These are phyloP conservation scores for Candida taoyuanica DNA, from an alignment of 805 yeast species.

Conservation along the genomic window DNA sequence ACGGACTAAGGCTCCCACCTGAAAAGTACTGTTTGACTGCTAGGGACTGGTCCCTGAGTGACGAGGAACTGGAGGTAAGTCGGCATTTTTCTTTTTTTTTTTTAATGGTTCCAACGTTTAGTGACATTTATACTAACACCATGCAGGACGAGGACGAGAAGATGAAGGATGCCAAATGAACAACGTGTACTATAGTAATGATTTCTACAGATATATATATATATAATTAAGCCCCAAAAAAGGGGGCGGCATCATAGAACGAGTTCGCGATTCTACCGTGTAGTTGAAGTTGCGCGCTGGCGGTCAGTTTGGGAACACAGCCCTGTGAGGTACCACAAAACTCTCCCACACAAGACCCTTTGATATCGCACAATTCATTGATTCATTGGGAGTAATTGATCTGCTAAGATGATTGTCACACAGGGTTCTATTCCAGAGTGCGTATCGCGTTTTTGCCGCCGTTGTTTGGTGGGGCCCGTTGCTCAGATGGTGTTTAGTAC, in stretches of 20 bases:
- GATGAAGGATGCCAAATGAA: slow-evolving; percentile 19
- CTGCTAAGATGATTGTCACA: slow-evolving; percentile 31
- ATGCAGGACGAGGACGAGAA: slow-evolving; percentile 20
- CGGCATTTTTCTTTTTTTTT: not conserved
- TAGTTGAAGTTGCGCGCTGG: no score
- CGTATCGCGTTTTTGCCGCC: slow-evolving; percentile 26
- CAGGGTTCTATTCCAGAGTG: slow-evolving; percentile 65
- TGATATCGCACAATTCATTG: no score
- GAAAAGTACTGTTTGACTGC: slow-evolving; percentile 94
- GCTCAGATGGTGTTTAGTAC: not conserved
- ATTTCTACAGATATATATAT: no score
- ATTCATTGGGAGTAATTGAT: no score
- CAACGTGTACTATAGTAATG: not conserved
- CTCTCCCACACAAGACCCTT: not conserved
- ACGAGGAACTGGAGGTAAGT: slow-evolving; percentile 32
- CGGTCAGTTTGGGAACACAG: not conserved
- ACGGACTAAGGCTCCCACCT: slow-evolving; percentile 94
- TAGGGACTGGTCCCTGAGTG: slow-evolving; percentile 65
- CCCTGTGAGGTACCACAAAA: not conserved
- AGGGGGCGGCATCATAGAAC: no score
- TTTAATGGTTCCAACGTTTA: not conserved
- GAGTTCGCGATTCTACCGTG: not conserved
- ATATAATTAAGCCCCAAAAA: no score
- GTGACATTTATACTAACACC: slow-evolving; percentile 5
- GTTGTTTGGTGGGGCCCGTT: not conserved